Evolutionary conservation across 805 yeast species (phyloP), one percentile per base, ranked within the genome.

Genomic region (Metschnikowia noctiluminum): DNA sequence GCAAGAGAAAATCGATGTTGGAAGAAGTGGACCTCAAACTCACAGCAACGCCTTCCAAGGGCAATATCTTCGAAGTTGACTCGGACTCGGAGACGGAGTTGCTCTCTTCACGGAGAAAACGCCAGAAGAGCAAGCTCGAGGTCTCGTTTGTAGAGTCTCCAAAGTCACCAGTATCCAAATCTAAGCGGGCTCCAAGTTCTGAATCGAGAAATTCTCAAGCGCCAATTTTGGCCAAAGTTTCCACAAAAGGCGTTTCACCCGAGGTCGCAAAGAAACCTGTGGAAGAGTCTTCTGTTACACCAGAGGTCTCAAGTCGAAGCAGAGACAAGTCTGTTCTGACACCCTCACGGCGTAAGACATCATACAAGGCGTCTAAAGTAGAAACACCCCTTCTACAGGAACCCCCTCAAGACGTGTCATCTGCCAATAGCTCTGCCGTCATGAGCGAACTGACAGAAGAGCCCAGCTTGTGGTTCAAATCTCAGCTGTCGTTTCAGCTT

Each of bases 31-130:
- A 38, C 28, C 30, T 50, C 9, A 49, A 52, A 13, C 34, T 43
- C 38, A 30, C 54, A 7, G 45, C 41, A 21, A 36, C 53, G 6
- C 58, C 54, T 2, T 37, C 53, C 2, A 55, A 53, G 38, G 60
- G 60, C 28, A 57, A 55, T 28, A 14, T 57, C 10, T 57, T 57
- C 38, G 59, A 48, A 11, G 48, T 57, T 5, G 59, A 55, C 3
- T 43, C 54, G 7, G 59, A 50, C 16, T 55, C 59, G 1, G 60
- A 56, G 14, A 28, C 49, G 1, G 59, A 53, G 15, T 12, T 49
- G 15, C 56, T 53, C 14, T 51, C 59, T 7, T 51, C 58, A 1
- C 42, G 36, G 26, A 41, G 49, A 14, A 53, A 53, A 40, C 49
- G 49, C 31, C 46, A 30, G 28, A 55, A 46, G 32, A 35, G 40